Evolutionary conservation across 768 basidiomycete species (phyloP).

Genomic region (Fomitopsis pulvina): DNA sequence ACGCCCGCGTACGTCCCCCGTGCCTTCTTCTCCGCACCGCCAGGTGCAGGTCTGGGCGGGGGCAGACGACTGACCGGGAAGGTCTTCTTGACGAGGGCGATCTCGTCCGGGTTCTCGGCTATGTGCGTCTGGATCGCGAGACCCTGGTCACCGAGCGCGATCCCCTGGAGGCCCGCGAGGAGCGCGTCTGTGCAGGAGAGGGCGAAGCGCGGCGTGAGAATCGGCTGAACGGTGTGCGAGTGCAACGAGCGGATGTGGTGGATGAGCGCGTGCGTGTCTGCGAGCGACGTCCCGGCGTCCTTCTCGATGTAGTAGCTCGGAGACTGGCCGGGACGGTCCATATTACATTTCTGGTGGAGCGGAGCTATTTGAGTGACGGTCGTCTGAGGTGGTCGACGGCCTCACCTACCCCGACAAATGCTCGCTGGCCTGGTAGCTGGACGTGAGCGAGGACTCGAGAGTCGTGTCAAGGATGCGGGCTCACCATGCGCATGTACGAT

Average conservation of each 20-base stretch:
- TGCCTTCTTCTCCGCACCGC: conserved; percentile 10
- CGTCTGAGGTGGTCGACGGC: not conserved
- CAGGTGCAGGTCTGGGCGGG: conserved; percentile 1
- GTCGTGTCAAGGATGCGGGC: conserved; percentile 10
- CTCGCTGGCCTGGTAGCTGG: conserved; percentile 59
- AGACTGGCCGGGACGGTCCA: conserved; percentile 73
- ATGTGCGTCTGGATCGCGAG: conserved; percentile 91
- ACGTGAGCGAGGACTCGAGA: not conserved
- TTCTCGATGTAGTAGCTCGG: conserved; percentile 67
- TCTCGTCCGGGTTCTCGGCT: conserved; percentile 74
- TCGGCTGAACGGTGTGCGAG: conserved; percentile 67
- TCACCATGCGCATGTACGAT: conserved; percentile 56
- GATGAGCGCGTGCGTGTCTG: conserved; percentile 59
- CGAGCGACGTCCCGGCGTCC: conserved; percentile 50
- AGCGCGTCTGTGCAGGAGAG: conserved; percentile 79
- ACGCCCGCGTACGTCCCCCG: conserved; percentile 67
- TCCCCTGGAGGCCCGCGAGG: conserved; percentile 49
- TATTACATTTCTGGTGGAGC: conserved; percentile 72
- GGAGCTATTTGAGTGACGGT: not conserved
- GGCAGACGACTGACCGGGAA: conserved; percentile 41
- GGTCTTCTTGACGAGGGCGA: conserved; percentile 54
- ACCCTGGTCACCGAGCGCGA: conserved; percentile 51
- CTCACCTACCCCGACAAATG: conserved; percentile 71
- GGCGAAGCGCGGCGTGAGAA: conserved; percentile 95
- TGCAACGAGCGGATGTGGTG: conserved; percentile 57